These are phyloP conservation scores for Kernera saxatilis DNA, from an alignment of 345 rosid genomes.

Conservation along the genomic window DNA sequence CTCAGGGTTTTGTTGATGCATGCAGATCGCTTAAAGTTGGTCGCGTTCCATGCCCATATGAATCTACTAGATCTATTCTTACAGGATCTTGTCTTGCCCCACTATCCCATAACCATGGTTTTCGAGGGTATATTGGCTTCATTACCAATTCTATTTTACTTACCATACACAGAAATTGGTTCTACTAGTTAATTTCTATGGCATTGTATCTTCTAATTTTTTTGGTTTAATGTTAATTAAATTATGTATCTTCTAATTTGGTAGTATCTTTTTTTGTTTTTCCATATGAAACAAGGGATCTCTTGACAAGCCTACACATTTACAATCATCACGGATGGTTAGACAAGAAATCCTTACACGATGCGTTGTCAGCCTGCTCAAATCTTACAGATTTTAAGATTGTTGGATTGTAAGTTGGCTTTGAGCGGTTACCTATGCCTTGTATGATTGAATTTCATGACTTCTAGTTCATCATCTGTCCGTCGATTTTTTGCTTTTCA, in stretches of 20 bases:
- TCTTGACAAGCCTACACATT: conserved; percentile 61
- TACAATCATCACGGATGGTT: conserved; percentile 49
- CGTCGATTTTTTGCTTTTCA: neutral
- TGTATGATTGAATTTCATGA: neutral
- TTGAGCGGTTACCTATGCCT: neutral
- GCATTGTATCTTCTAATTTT: neutral
- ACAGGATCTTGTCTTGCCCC: conserved; percentile 58
- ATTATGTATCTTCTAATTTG: conserved; percentile 3
- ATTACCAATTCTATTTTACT: neutral
- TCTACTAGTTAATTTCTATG: neutral
- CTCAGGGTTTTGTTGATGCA: conserved; percentile 6
- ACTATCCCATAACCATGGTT: conserved; percentile 16
- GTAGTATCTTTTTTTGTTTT: neutral
- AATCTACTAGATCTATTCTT: conserved; percentile 35
- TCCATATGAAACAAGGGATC: conserved; percentile 33
- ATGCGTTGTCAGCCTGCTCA: conserved; percentile 54
- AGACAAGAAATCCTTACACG: conserved; percentile 42
- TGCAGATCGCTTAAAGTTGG: conserved; percentile 45
- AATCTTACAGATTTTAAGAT: conserved; percentile 66
- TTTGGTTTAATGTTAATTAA: no score
- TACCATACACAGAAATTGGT: neutral
- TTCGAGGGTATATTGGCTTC: conserved; percentile 1
- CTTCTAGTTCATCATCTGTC: neutral
- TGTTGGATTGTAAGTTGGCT: conserved; percentile 75
- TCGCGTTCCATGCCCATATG: conserved; percentile 40